Conservation (phyloP, 345 rosid genomes). For the Populus deltoides region DNA sequence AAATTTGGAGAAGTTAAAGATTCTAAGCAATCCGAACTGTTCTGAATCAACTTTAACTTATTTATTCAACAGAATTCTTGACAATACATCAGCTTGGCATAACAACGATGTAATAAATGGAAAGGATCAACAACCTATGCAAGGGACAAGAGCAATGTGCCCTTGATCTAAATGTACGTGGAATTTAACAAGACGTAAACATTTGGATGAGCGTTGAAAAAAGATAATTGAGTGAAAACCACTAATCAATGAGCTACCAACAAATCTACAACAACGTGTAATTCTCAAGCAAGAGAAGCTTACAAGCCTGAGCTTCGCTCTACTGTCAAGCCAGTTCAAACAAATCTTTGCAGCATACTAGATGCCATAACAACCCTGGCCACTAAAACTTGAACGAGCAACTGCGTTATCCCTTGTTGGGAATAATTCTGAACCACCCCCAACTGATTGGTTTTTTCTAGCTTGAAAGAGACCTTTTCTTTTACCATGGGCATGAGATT, state of each 20-base stretch:
- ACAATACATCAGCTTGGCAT: conserved; percentile 18
- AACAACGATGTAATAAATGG: conserved; percentile 1
- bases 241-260: conserved; percentile 17
- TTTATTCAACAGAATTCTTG: conserved; percentile 11
- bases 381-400: conserved; percentile 18
- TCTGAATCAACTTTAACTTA: background rate
- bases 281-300: conserved; percentile 31
- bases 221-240: conserved; percentile 12
- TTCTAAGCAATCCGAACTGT: background rate
- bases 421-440: conserved; percentile 31
- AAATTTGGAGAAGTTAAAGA: background rate
- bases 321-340: conserved; percentile 10
- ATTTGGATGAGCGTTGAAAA: conserved; percentile 15
- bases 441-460: conserved; percentile 38
- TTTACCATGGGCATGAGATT: conserved; percentile 7
- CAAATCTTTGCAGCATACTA: background rate
- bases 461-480: conserved; percentile 12
- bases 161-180: conserved; percentile 12
- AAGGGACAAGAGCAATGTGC: conserved; percentile 37
- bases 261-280: conserved; percentile 23
- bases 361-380: conserved; percentile 17
- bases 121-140: conserved; percentile 16
- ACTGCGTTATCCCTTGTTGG: conserved; percentile 18
- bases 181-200: conserved; percentile 20
- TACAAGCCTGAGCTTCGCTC: conserved; percentile 23